These are phyloP conservation scores for Malania oleifera DNA, from an alignment of 164 flowering plant species.

Conservation along the genomic window DNA sequence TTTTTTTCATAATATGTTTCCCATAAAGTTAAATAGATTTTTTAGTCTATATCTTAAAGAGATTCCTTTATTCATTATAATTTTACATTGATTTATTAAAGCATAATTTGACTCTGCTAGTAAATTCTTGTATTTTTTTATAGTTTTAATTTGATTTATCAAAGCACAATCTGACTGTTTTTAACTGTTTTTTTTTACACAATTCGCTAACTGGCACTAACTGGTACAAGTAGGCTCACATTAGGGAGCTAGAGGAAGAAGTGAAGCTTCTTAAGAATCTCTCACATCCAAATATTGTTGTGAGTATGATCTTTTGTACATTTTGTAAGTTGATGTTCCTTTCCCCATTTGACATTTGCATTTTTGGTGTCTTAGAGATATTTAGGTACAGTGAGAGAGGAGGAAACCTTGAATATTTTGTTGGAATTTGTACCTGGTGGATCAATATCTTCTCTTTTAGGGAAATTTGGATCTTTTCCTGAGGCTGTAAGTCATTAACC, in stretches of 20 bases:
- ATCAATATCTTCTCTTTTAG: conserved; percentile 89
- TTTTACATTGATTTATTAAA: too few relatives aligned
- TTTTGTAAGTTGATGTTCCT: too few relatives aligned
- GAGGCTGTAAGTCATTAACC: conserved; percentile 66
- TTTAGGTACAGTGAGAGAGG: conserved; percentile 91
- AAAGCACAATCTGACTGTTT: too few relatives aligned
- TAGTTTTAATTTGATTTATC: too few relatives aligned
- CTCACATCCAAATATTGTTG: conserved; percentile 93
- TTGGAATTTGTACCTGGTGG: conserved; percentile 99
- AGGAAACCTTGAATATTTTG: conserved; percentile 74
- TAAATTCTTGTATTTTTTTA: too few relatives aligned
- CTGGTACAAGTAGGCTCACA: conserved; percentile 67
- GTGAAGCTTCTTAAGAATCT: conserved; percentile 87
- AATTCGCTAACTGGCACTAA: too few relatives aligned
- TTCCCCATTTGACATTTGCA: neutral
- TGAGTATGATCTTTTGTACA: conserved; percentile 40
- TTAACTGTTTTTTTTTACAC: too few relatives aligned
- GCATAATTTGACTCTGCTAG: too few relatives aligned
- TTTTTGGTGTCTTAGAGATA: conserved; percentile 66
- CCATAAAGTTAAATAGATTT: too few relatives aligned
- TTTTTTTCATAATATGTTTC: too few relatives aligned
- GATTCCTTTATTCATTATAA: too few relatives aligned
- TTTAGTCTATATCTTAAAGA: too few relatives aligned
- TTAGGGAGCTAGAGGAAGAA: conserved; percentile 92
- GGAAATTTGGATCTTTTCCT: conserved; percentile 93